A percentile compares a stretch with the other conserved stretches of the same genome.
phyloP scores from a whole-genome alignment of 257 asterid species.

The Eustoma russellianum region DNA sequence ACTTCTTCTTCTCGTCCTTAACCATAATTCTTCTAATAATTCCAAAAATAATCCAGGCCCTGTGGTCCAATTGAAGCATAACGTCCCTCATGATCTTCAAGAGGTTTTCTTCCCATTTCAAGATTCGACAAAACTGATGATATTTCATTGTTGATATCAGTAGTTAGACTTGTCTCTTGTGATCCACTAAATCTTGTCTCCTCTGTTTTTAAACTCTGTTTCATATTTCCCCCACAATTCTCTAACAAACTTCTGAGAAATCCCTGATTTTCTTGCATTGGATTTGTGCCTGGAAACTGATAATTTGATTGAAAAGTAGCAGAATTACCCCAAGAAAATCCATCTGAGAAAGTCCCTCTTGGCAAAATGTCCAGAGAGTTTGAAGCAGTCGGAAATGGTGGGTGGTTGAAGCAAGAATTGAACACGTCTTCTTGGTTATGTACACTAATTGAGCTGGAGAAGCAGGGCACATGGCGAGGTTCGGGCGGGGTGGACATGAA shows the following conservation, averaged over 20 bases:
- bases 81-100: conserved; percentile 30
- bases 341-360: conserved; percentile 2
- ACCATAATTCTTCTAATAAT: conserved; percentile 19
- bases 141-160: conserved; percentile 32
- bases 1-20: too few relatives aligned
- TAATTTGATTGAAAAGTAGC: conserved; percentile 25
- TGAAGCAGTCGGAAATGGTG: conserved; percentile 8
- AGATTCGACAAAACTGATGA: conserved; percentile 45
- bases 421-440: conserved; percentile 29
- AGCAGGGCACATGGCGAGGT: conserved; percentile 70
- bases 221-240: conserved; percentile 29
- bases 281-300: conserved; percentile 19
- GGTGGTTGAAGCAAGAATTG: conserved; percentile 17
- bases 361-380: too few relatives aligned
- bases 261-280: conserved; percentile 21
- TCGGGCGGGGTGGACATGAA: conserved; percentile 8
- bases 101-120: conserved; percentile 37
- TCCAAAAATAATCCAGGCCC: conserved; percentile 57
- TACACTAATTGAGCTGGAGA: conserved; percentile 44
- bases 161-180: conserved; percentile 41
- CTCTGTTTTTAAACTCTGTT: conserved; percentile 28
- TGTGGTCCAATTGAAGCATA: conserved; percentile 23
- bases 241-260: conserved; percentile 20
- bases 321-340: conserved; percentile 34
- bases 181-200: conserved; percentile 34